A percentile compares a stretch with the other conserved stretches of the same genome.
These are phyloP conservation scores for Exophiala oligosperma DNA, from an alignment of 2,329 filamentous ascomycete genomes.

Conservation along the genomic window DNA sequence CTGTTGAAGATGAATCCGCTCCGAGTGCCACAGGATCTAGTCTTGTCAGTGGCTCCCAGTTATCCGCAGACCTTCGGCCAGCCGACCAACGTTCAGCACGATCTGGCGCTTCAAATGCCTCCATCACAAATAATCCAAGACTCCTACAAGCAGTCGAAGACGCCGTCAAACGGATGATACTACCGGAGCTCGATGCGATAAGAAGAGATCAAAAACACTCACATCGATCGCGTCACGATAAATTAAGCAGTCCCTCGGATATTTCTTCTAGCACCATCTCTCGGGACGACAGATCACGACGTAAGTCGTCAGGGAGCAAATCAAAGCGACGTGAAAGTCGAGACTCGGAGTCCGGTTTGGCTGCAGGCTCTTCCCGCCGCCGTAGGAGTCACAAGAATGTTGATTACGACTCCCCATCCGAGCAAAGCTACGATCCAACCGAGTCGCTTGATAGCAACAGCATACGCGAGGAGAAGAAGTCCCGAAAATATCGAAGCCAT, in stretches of 20 bases:
- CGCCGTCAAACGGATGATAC: constrained; percentile 82
- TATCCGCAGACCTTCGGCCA: constrained; percentile 51
- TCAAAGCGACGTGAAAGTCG: constrained; percentile 59
- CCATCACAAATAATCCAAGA: constrained; percentile 82
- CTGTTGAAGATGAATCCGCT: constrained; percentile 53
- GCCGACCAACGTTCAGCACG: constrained; percentile 60
- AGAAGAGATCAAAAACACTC: constrained; percentile 81
- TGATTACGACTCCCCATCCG: constrained; percentile 49
- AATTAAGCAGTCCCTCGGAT: constrained; percentile 62
- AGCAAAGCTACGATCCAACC: constrained; percentile 45
- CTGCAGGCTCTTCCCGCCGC: constrained; percentile 53
- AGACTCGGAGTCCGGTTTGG: constrained; percentile 59
- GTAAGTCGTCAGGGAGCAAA: constrained; percentile 52
- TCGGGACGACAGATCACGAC: constrained; percentile 55
- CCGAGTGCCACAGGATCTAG: constrained; percentile 61
- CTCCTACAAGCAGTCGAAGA: constrained; percentile 90
- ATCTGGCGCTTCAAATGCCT: constrained; percentile 64
- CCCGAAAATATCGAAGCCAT: constrained; percentile 53
- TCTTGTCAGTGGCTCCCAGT: constrained; percentile 55
- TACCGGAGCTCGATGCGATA: constrained; percentile 87
- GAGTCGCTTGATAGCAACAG: constrained; percentile 48
- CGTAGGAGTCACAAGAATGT: constrained; percentile 56
- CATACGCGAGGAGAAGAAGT: constrained; percentile 52
- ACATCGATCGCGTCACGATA: constrained; percentile 65
- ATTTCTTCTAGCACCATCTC: constrained; percentile 56